Conservation (phyloP, 441 rosid genomes). For the Eutrema salsugineum region DNA sequence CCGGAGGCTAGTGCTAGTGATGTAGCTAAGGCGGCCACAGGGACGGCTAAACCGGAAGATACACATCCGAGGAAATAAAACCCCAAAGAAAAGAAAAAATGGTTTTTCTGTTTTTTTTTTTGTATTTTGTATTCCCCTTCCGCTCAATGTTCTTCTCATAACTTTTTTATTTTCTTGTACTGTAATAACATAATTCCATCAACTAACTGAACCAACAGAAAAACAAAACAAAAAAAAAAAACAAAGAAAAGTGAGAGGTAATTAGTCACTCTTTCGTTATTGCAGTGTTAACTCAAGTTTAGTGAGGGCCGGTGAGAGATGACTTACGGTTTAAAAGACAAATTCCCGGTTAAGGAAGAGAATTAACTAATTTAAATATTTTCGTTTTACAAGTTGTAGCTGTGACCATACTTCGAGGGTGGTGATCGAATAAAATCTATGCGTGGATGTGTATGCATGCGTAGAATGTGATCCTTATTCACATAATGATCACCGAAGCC, state of each 20-base stretch:
- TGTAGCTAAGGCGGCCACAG: slow-evolving; percentile 53
- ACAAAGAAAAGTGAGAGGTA: too few species aligned
- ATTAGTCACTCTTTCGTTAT: too few species aligned
- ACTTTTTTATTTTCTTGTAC: not conserved
- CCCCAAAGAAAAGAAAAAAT: not conserved
- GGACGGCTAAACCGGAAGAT: slow-evolving; percentile 46
- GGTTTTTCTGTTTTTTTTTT: not conserved
- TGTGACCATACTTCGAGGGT: not conserved
- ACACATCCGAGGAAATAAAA: slow-evolving; percentile 60
- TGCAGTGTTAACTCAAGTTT: not conserved
- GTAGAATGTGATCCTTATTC: slow-evolving; percentile 39
- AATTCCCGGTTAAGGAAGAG: not conserved
- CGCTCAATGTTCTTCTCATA: not conserved
- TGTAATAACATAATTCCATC: not conserved
- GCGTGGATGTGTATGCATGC: slow-evolving; percentile 21
- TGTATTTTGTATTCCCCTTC: not conserved
- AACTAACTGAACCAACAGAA: not conserved
- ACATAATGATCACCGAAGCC: slow-evolving; percentile 30
- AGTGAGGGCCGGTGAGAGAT: not conserved
- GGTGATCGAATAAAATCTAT: not conserved
- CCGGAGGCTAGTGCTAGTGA: slow-evolving; percentile 61
- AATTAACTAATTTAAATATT: not conserved
- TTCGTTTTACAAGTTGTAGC: not conserved
- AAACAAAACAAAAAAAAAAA: too few species aligned
- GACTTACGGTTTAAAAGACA: not conserved